These are phyloP conservation scores for Pyrenochaeta sp. DNA, from an alignment of 2,329 filamentous ascomycete species.

Conservation along the genomic window DNA sequence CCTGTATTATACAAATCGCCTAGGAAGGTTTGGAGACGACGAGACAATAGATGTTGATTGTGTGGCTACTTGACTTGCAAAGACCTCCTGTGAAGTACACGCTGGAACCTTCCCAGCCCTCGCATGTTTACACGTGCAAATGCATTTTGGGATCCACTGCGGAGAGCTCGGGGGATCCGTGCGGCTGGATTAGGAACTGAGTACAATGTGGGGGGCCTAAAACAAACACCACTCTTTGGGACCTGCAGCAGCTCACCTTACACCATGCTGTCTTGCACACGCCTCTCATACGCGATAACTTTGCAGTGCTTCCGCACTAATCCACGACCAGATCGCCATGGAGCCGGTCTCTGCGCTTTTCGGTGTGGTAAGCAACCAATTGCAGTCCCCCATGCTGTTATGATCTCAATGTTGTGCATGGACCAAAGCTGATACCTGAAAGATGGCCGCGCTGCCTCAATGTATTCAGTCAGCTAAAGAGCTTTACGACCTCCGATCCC, in stretches of 20 bases:
- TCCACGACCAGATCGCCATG: slow-evolving; percentile 1
- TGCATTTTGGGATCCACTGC: neutral
- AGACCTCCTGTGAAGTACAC: neutral
- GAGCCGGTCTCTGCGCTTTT: slow-evolving; percentile 12
- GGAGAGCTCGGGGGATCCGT: neutral
- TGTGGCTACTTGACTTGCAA: neutral
- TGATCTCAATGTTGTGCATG: neutral
- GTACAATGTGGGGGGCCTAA: neutral
- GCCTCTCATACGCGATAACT: neutral
- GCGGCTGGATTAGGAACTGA: neutral
- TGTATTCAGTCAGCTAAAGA: slow-evolving; percentile 41
- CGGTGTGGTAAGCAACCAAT: slow-evolving; percentile 11
- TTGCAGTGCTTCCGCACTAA: neutral
- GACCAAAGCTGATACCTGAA: slow-evolving; percentile 11
- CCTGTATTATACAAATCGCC: slow-evolving; percentile 11
- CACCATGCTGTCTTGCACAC: neutral
- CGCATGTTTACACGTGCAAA: neutral
- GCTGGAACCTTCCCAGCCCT: too few relatives aligned
- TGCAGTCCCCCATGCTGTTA: neutral
- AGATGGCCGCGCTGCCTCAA: slow-evolving; percentile 34
- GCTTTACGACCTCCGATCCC: slow-evolving; percentile 39
- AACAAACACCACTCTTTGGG: neutral
- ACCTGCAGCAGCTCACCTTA: neutral
- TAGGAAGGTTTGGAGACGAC: neutral
- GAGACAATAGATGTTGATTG: slow-evolving; percentile 2